Evolutionary conservation across 352 stramenopile genomes (phyloP).

Genomic region (Elongisporangium anandrum): DNA sequence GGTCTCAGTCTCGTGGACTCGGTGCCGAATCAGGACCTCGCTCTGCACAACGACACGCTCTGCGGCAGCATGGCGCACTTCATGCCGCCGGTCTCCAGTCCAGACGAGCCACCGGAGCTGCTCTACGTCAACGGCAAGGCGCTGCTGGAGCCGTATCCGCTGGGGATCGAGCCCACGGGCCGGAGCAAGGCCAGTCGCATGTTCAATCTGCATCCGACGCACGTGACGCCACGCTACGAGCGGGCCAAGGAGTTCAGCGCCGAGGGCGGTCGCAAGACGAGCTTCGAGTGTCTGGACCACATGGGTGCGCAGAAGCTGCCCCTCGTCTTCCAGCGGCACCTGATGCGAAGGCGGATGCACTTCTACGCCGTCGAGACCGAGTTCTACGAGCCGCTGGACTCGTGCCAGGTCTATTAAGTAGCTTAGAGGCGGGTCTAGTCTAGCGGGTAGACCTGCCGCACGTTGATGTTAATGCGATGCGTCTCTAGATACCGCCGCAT

Average conservation of each 20-base stretch:
- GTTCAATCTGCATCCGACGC: constrained; percentile 5
- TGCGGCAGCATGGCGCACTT: constrained; percentile 21
- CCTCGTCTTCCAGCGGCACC: constrained; percentile 10
- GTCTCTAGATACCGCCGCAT: constrained; percentile 45
- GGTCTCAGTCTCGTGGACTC: constrained; percentile 10
- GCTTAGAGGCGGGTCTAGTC: not conserved
- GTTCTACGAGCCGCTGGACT: constrained; percentile 15
- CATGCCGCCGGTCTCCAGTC: constrained; percentile 3
- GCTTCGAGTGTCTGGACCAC: constrained; percentile 7
- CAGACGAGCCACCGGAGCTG: constrained; percentile 10
- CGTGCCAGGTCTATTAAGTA: constrained; percentile 3
- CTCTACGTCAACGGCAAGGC: constrained; percentile 26
- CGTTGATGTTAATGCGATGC: constrained; percentile 80
- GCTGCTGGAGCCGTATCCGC: constrained; percentile 24
- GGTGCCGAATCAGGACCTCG: constrained; percentile 8
- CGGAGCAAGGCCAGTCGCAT: not conserved
- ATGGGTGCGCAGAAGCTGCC: constrained; percentile 11
- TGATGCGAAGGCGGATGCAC: constrained; percentile 22
- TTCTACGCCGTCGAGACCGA: constrained; percentile 16
- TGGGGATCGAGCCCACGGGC: not conserved
- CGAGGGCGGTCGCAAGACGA: not conserved
- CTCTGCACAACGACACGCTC: constrained; percentile 8
- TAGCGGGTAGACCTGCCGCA: constrained; percentile 71
- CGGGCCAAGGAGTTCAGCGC: constrained; percentile 9
- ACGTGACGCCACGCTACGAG: constrained; percentile 3